These are phyloP conservation scores for Phlyctochytrium bullatum DNA, from an alignment of 192 early-diverging fungal species.

Conservation along the genomic window DNA sequence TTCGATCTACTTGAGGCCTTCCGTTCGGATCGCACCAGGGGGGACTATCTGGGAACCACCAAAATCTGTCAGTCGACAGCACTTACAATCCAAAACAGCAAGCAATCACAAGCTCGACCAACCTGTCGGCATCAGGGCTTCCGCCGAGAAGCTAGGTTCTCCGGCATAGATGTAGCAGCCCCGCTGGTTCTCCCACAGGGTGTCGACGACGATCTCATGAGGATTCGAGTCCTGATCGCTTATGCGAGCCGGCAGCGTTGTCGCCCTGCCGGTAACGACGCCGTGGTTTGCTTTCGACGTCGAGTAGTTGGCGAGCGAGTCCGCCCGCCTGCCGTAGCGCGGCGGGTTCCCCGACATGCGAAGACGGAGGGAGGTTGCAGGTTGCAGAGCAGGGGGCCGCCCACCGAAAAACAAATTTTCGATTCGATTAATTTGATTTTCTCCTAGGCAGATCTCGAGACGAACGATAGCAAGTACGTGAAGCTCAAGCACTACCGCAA, in stretches of 20 bases:
- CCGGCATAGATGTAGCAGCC: constrained; percentile 2
- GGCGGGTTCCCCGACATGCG: no score
- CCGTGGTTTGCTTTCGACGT: no score
- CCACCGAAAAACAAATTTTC: no score
- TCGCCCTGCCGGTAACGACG: neutral
- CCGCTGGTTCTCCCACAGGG: neutral
- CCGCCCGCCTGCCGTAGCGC: no score
- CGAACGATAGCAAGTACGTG: no score
- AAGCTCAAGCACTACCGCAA: no score
- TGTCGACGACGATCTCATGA: constrained; percentile 4
- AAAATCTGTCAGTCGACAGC: neutral
- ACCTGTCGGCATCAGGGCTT: constrained; percentile 5
- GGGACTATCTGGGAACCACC: neutral
- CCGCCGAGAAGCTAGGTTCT: neutral
- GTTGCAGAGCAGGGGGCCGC: no score
- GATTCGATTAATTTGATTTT: no score
- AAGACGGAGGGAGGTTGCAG: no score
- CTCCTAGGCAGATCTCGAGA: no score
- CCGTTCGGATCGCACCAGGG: constrained; percentile 2
- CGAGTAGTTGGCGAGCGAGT: no score
- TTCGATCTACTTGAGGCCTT: neutral
- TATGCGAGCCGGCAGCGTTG: neutral
- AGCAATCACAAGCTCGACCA: neutral
- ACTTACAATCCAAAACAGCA: neutral
- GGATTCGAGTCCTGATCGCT: neutral